These are phyloP conservation scores for Dimargaris cristalligena DNA, from an alignment of 192 early-diverging fungal species.

Conservation along the genomic window DNA sequence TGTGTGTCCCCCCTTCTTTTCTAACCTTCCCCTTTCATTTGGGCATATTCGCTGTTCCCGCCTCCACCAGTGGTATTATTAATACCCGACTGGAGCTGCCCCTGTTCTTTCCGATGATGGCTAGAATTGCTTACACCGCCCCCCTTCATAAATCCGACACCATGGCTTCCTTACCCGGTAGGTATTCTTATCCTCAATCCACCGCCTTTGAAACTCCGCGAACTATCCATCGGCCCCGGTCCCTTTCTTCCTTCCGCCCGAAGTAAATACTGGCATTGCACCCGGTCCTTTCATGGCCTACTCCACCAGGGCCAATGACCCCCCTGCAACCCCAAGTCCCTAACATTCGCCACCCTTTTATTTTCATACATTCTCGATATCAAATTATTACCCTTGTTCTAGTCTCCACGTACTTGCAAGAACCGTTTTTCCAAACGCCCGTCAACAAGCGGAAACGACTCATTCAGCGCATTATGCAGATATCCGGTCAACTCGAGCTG, in stretches of 20 bases:
- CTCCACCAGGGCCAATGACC: neutral
- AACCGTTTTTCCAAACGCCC: constrained; percentile 10
- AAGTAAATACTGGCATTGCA: too few species aligned
- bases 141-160: neutral
- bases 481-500: constrained; percentile 7
- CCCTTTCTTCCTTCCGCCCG: too few species aligned
- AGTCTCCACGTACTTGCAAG: constrained; percentile 8
- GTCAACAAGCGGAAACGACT: constrained; percentile 6
- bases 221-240: neutral
- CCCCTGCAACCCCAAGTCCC: too few species aligned
- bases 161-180: neutral
- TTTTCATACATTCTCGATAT: neutral
- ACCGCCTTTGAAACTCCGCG: neutral
- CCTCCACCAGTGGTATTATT: neutral
- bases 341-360: neutral
- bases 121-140: neutral
- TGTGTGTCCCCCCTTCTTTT: neutral
- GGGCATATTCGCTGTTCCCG: neutral
- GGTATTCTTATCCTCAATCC: neutral
- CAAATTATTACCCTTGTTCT: neutral
- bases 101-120: neutral
- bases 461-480: constrained; percentile 7
- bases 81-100: too few species aligned
- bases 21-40: too few species aligned
- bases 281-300: neutral